Evolutionary conservation across 768 basidiomycete species (phyloP).

Genomic region (Dictyophora rubrovolvata): DNA sequence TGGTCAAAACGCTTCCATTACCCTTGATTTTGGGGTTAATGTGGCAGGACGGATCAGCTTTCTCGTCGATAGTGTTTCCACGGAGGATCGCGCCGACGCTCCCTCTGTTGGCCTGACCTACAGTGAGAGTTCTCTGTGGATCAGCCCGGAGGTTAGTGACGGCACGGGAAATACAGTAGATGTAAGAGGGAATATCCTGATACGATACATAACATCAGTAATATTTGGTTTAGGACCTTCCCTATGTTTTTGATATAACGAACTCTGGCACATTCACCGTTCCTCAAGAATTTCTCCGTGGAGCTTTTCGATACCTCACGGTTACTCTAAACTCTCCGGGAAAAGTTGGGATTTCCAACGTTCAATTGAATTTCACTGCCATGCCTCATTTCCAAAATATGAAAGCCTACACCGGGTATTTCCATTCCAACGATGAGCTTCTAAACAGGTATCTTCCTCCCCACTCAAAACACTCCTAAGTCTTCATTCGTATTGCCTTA

Average conservation of each 20-base stretch:
- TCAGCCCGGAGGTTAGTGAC: neutral
- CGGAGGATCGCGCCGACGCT: neutral
- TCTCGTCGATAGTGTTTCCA: neutral
- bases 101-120: neutral
- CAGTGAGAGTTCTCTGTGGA: conserved; percentile 3
- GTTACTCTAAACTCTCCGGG: conserved; percentile 27
- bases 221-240: neutral
- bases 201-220: neutral
- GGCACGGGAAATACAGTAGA: conserved; percentile 1
- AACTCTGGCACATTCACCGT: conserved; percentile 36
- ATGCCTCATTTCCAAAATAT: conserved; percentile 42
- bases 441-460: conserved; percentile 35
- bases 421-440: conserved; percentile 40
- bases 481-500: too few relatives aligned
- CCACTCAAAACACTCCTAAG: too few relatives aligned
- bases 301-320: conserved; percentile 46
- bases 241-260: neutral
- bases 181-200: neutral
- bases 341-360: conserved; percentile 34
- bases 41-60: conserved; percentile 2
- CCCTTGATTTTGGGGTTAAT: neutral
- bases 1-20: neutral
- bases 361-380: conserved; percentile 42
- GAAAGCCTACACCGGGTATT: conserved; percentile 42
- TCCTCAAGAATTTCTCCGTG: conserved; percentile 33